A percentile compares a stretch with the other conserved stretches of the same genome.
These are phyloP conservation scores for Alternaria incomplexa DNA, from an alignment of 2,329 filamentous ascomycete genomes.

Conservation along the genomic window DNA sequence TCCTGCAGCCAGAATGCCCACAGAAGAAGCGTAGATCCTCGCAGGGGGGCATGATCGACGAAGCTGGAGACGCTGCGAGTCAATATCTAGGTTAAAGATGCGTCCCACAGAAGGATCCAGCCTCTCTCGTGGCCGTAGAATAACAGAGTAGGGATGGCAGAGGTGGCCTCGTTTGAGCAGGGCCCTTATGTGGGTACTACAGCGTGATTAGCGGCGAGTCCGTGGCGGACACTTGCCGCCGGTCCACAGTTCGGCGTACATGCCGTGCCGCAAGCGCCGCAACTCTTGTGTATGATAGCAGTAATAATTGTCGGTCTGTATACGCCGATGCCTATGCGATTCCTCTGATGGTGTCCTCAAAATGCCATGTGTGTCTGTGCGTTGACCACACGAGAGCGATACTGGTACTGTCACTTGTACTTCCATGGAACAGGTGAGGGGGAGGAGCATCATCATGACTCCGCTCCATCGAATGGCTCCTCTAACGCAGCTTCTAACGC, in stretches of 20 bases:
- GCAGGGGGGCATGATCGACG: neutral
- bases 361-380: neutral
- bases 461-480: neutral
- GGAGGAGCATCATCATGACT: neutral
- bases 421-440: neutral
- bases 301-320: neutral
- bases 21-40: neutral
- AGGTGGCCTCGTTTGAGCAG: neutral
- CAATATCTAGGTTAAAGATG: neutral
- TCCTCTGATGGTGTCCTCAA: too few species aligned
- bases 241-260: neutral
- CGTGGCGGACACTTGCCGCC: neutral
- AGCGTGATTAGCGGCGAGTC: neutral
- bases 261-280: neutral
- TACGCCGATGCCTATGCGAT: neutral
- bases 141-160: neutral
- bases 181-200: neutral
- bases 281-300: neutral
- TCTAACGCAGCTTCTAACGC: neutral
- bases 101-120: neutral
- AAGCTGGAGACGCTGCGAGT: neutral
- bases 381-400: neutral
- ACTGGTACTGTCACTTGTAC: neutral
- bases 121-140: neutral
- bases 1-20: neutral